Evolutionary conservation across 2,329 filamentous ascomycete species (phyloP).

Genomic region (Claviceps humidiphila): DNA sequence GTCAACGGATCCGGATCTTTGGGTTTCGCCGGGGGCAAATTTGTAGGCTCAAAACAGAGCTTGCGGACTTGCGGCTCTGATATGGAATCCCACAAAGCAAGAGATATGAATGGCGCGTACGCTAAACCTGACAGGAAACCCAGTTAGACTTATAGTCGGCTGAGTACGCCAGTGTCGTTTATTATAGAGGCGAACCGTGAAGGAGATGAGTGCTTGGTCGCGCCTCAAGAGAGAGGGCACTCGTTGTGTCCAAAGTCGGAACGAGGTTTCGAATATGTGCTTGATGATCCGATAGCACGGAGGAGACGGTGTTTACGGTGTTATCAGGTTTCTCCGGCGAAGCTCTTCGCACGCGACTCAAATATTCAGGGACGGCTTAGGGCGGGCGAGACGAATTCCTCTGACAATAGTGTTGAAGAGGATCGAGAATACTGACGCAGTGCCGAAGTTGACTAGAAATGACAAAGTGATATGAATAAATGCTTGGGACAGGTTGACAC

Average conservation of each 20-base stretch:
- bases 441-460: neutral
- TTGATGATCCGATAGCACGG: neutral
- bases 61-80: too few relatives aligned
- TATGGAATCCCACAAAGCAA: too few relatives aligned
- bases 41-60: neutral
- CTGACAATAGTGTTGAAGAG: neutral
- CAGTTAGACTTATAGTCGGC: too few relatives aligned
- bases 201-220: too few relatives aligned
- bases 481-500: neutral
- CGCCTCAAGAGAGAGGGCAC: too few relatives aligned
- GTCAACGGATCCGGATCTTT: neutral
- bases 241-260: too few relatives aligned
- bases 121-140: neutral
- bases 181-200: too few relatives aligned
- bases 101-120: neutral
- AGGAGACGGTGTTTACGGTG: neutral
- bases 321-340: neutral
- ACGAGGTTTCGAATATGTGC: neutral
- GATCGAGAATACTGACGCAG: neutral
- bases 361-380: neutral
- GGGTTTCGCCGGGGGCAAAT: neutral
- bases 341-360: neutral
- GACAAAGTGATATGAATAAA: neutral
- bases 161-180: too few relatives aligned
- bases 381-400: neutral